Conservation (phyloP, 116 monocot species). For the Trichopus zeylanicus region DNA sequence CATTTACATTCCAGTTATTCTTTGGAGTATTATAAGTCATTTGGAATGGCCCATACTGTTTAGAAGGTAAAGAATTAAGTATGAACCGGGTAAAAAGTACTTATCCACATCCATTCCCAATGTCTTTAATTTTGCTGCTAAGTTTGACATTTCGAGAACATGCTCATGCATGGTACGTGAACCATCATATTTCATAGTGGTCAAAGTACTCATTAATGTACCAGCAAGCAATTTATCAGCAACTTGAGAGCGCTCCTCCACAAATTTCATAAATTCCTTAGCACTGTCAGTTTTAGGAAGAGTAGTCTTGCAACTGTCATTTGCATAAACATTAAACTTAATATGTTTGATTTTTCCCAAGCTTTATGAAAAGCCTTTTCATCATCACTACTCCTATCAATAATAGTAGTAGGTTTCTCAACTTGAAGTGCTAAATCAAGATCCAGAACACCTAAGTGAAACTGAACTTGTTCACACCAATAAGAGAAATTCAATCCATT, state of each 20-base stretch:
- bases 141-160: background rate
- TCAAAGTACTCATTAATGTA: background rate
- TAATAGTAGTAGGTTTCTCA: background rate
- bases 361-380: background rate
- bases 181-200: conserved; percentile 5
- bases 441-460: background rate
- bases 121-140: conserved; percentile 1
- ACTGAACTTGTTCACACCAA: background rate
- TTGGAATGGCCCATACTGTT: conserved; percentile 4
- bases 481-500: no score
- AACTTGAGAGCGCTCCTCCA: conserved; percentile 1
- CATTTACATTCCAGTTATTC: background rate
- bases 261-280: no score
- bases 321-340: conserved; percentile 15
- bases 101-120: conserved; percentile 9
- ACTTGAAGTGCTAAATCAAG: background rate
- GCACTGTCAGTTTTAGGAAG: conserved; percentile 3
- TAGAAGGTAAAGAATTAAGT: background rate
- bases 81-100: background rate
- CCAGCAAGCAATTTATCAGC: conserved; percentile 4
- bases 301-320: conserved; percentile 4
- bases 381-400: background rate
- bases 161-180: background rate
- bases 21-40: background rate
- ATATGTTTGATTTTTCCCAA: background rate